These are phyloP conservation scores for Comarum palustre DNA, from an alignment of 306 rosid genomes.

Conservation along the genomic window DNA sequence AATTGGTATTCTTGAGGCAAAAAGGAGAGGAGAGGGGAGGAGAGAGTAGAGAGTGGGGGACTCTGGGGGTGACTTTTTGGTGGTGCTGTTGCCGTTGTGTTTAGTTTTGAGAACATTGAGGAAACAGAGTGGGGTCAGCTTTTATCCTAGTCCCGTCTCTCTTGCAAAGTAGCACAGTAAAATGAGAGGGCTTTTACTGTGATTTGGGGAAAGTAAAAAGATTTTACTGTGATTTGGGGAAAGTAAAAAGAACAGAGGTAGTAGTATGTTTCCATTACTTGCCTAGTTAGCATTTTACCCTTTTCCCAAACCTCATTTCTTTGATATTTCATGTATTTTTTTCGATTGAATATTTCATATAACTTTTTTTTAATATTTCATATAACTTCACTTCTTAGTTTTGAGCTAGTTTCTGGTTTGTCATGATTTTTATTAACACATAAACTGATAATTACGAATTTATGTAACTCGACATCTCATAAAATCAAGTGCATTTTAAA, in stretches of 20 bases:
- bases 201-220: not conserved
- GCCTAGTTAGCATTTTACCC: conserved; percentile 25
- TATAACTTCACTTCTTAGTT: not conserved
- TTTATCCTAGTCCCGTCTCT: not conserved
- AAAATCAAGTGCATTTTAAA: too few species aligned
- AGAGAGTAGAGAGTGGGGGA: conserved; percentile 15
- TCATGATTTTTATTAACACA: not conserved
- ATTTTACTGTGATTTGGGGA: not conserved
- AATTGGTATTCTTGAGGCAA: conserved; percentile 25
- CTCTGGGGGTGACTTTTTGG: not conserved
- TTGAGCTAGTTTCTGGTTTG: not conserved
- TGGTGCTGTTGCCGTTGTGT: not conserved
- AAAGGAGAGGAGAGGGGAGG: not conserved
- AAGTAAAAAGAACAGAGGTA: not conserved
- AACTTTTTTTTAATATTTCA: too few species aligned
- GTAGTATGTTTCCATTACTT: too few species aligned
- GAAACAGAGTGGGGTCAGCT: conserved; percentile 19
- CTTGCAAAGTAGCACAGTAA: not conserved
- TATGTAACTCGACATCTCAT: too few species aligned
- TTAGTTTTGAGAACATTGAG: not conserved
- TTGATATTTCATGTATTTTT: not conserved
- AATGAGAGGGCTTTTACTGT: not conserved
- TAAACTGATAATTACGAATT: too few species aligned
- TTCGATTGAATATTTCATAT: too few species aligned
- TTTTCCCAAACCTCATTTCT: not conserved